Conservation (phyloP, 2,329 filamentous ascomycete genomes). For the Raffaelea ambrosiae region DNA sequence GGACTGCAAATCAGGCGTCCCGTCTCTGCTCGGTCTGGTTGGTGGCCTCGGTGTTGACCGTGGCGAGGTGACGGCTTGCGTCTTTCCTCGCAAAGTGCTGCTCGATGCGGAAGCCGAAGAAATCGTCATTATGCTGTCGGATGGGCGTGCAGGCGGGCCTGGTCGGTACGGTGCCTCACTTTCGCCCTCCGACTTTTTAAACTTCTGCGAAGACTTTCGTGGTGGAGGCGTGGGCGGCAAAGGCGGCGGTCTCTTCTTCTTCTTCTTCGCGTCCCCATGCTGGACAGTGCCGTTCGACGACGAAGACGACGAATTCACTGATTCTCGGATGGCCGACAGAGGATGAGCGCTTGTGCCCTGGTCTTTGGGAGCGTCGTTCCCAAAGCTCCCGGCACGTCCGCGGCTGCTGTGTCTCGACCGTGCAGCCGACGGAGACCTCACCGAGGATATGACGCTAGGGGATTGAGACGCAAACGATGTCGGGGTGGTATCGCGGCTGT, state of each 20-base stretch:
- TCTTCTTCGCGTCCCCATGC: conserved; percentile 35
- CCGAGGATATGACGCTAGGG: conserved; percentile 48
- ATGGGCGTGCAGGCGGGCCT: conserved; percentile 10
- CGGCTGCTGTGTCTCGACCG: conserved; percentile 46
- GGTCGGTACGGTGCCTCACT: too few species aligned
- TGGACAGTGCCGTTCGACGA: conserved; percentile 52
- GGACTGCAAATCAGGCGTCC: conserved; percentile 52
- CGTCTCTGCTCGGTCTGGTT: conserved; percentile 58
- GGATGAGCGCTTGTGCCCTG: conserved; percentile 45
- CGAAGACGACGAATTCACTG: conserved; percentile 63
- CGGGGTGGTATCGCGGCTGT: conserved; percentile 70
- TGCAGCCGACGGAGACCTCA: conserved; percentile 31
- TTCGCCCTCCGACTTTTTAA: conserved; percentile 29
- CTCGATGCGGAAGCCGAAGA: neutral
- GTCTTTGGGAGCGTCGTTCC: conserved; percentile 42
- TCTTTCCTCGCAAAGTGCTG: neutral
- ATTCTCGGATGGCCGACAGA: conserved; percentile 59
- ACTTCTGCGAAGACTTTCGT: conserved; percentile 53
- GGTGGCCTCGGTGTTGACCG: conserved; percentile 31
- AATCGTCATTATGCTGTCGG: conserved; percentile 10
- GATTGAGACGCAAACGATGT: conserved; percentile 72
- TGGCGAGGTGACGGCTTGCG: conserved; percentile 17
- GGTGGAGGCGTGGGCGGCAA: conserved; percentile 52
- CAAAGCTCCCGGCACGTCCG: conserved; percentile 46
- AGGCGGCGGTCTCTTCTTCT: conserved; percentile 34